Percentiles rank a stretch among this genome's conserved stretches.
phyloP scores from a whole-genome alignment of 2,329 filamentous ascomycete species.

The Pseudomassariella vexata region DNA sequence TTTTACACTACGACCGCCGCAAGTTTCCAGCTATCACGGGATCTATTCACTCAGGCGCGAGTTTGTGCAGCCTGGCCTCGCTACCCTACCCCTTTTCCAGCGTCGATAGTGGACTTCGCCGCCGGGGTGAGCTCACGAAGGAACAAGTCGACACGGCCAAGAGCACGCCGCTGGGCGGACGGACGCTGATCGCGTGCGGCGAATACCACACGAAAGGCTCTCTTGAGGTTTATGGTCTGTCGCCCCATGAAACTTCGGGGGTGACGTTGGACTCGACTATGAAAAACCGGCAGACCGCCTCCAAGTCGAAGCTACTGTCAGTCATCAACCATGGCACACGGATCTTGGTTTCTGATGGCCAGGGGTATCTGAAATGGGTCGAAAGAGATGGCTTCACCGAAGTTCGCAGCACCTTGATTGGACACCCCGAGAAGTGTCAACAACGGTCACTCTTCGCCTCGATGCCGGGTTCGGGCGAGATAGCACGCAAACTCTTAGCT shows the following conservation, averaged over 20 bases:
- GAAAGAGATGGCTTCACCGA: conserved; percentile 74
- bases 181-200: conserved; percentile 75
- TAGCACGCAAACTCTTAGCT: conserved; percentile 74
- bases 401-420: conserved; percentile 47
- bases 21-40: conserved; percentile 73
- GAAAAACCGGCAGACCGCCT: conserved; percentile 80
- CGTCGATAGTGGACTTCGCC: conserved; percentile 52
- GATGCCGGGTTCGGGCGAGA: conserved; percentile 57
- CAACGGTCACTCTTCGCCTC: conserved; percentile 45
- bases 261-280: conserved; percentile 44
- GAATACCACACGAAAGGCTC: conserved; percentile 91
- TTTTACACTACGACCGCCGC: conserved; percentile 83
- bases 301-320: conserved; percentile 73
- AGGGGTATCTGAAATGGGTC: conserved; percentile 83
- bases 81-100: conserved; percentile 64
- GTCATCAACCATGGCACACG: conserved; percentile 76
- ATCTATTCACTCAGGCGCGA: conserved; percentile 78
- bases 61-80: conserved; percentile 66
- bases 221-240: conserved; percentile 75
- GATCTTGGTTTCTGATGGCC: conserved; percentile 77
- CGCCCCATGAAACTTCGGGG: conserved; percentile 25
- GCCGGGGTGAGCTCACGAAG: conserved; percentile 47
- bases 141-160: conserved; percentile 51
- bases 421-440: conserved; percentile 43
- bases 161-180: conserved; percentile 40